Evolutionary conservation across 1,139 yeast species (phyloP), one percentile per base, ranked within the genome.

Genomic region (Candida buenavistaensis): DNA sequence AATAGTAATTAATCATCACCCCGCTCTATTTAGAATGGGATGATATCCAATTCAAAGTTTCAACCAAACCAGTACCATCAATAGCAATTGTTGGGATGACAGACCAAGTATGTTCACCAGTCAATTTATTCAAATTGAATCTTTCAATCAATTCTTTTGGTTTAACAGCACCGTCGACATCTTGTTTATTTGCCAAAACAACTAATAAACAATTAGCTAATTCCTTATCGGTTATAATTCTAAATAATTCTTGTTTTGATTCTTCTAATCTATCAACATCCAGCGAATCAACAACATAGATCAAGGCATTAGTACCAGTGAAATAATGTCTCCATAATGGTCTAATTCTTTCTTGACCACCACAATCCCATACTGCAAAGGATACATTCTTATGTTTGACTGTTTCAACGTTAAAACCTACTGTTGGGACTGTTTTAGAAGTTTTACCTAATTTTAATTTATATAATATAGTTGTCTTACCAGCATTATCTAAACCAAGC

Each of bases 311-410:
- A 3, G 97, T 87, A 20, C 96, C 96, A 9, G 96, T 86, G 62
- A 84, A 88, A 62, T 89, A 90, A 57, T 89, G 96, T 59, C 97
- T 79, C 97, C 97, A 89, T 36, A 89, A 69, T 0, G 95, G 95
- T 52, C 96, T 75, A 47, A 87, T 78, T 58, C 95, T 72, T 52
- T 87, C 95, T 64, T 88, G 96, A 57, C 96, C 97, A 64, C 96
- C 97, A 39, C 94, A 94, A 60, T 89, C 97, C 97, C 97, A 90
- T 48, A 92, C 94, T 43, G 92, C 92, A 70, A 89, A 88, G 41
- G 86, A 80, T 42, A 89, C 82, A 58, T 87, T 87, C 59, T 84
- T 86, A 59, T 84, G 90, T 42, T 85, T 81, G 48, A 90, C 89
- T 6, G 96, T 87, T 61, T 90, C 97, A 38, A 89, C 96, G 60